Evolutionary conservation across 2,329 filamentous ascomycete genomes (phyloP).

Genomic region (Hymenoscyphus repandus): DNA sequence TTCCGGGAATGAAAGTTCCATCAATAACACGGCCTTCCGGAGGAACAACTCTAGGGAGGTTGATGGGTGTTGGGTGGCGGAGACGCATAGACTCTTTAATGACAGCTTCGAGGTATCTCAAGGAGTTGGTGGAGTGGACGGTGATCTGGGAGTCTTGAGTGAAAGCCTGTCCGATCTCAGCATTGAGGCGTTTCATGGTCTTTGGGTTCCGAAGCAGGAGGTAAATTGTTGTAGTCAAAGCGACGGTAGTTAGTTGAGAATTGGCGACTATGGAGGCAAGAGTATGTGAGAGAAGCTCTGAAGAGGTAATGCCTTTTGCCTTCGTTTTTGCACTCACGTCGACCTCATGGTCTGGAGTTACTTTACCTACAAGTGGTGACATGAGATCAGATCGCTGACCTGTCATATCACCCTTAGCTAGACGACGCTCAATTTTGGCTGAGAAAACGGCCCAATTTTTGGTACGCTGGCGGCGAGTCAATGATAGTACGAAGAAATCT

Average conservation of each 20-base stretch:
- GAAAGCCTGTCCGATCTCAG: slow-evolving; percentile 9
- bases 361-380: no score
- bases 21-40: slow-evolving; percentile 1
- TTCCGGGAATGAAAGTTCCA: slow-evolving; percentile 4
- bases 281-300: background rate
- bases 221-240: slow-evolving; percentile 41
- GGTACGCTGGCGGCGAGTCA: slow-evolving; percentile 39
- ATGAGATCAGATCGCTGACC: no score
- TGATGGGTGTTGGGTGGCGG: background rate
- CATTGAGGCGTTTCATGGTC: slow-evolving; percentile 13
- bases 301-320: background rate
- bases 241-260: background rate
- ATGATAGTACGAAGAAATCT: slow-evolving; percentile 20
- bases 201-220: slow-evolving; percentile 24
- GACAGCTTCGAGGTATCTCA: slow-evolving; percentile 30
- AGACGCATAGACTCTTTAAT: slow-evolving; percentile 32
- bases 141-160: no score
- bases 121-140: background rate
- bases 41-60: background rate
- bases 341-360: no score
- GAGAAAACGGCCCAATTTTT: no score
- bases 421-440: no score
- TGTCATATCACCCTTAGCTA: no score
- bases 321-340: no score
- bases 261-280: background rate